These are phyloP conservation scores for Isochrysis galbana DNA, from an alignment of 78 protist species.

Conservation along the genomic window DNA sequence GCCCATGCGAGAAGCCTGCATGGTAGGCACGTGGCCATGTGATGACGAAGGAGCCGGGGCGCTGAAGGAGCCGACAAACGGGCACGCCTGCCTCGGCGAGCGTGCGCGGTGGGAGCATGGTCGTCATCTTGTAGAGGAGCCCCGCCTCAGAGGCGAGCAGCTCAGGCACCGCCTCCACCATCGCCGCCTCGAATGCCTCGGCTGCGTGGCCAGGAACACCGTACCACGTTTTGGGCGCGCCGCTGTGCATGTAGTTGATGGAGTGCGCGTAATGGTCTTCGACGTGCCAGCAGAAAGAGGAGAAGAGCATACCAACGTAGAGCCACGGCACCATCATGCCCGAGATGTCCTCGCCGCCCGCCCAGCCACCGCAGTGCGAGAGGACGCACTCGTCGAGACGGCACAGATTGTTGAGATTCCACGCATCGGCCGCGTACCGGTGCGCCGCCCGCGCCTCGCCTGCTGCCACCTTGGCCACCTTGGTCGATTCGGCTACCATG, in stretches of 20 bases:
- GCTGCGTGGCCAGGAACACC: not conserved
- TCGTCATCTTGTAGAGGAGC: conserved; percentile 36
- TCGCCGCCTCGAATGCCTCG: conserved; percentile 35
- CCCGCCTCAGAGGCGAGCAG: conserved; percentile 33
- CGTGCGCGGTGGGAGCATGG: conserved; percentile 9
- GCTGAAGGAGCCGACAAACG: not conserved
- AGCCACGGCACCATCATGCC: conserved; percentile 73
- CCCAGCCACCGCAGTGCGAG: not conserved
- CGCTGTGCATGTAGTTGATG: conserved; percentile 48
- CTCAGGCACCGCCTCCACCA: conserved; percentile 37
- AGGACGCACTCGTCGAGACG: not conserved
- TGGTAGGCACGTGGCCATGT: conserved; percentile 53
- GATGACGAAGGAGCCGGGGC: conserved; percentile 33
- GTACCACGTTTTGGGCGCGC: conserved; percentile 44
- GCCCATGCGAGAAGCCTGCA: conserved; percentile 45
- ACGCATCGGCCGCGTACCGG: not conserved
- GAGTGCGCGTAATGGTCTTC: conserved; percentile 48
- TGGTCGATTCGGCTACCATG: too few species aligned
- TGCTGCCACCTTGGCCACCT: not conserved
- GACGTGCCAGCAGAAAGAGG: conserved; percentile 85
- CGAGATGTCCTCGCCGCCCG: conserved; percentile 5
- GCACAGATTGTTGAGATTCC: conserved; percentile 47
- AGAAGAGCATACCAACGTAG: conserved; percentile 86
- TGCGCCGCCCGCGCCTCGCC: not conserved
- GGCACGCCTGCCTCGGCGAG: not conserved